Base-by-base conservation (phyloP, 2,329 filamentous ascomycete species). In the Fusarium siculi region DNA sequence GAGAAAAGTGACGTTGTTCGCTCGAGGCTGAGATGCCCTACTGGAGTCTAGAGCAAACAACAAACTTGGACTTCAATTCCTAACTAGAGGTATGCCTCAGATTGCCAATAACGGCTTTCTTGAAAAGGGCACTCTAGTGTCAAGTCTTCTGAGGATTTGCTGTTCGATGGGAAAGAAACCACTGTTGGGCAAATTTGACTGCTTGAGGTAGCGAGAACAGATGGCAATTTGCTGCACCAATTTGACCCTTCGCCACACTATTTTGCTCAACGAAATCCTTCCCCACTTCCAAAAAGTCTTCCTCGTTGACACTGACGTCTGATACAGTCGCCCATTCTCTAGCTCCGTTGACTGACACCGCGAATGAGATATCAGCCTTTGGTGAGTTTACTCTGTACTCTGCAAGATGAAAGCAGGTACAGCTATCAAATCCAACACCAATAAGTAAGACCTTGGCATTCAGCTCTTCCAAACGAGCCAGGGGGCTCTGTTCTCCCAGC, bases 321-420 rank as follows among this genome's bases (percentile, higher is more conserved):
- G 46, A 53, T 7, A 60, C 52, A 1, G 44, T 53, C 4, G n/a
- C 28, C 53, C 64, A 67, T 30, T 37, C 1, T n/a, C 52, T 40
- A 2, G 1, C 5, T 4, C 63, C 39, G 4, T 47, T 16, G n/a
- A 66, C 34, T 7, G 23, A 18, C 14, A 25, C 1, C 3, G 62
- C 62, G 9, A 67, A 67, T 15, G 44, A 60, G 10, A 9, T 37
- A 16, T 52, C 28, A 19, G 21, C 34, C 21, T 32, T 66, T 1
- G 28, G 18, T 10, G 44, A 14, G 2, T 25, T 23, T 16, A 23
- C 30, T 10, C 64, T 60, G 15, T 66, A 67, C 34, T 67, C 62
- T 5, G 63, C 64, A 3, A 67, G 28, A 36, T 67, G 64, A 28
- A 67, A 37, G n/a, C 63, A 53, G 3, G 53, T 67, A 14, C 64